Evolutionary conservation across 1,284 basidiomycete species (phyloP), one percentile per base, ranked within the genome.

Genomic region (Violaceomyces palustris): DNA sequence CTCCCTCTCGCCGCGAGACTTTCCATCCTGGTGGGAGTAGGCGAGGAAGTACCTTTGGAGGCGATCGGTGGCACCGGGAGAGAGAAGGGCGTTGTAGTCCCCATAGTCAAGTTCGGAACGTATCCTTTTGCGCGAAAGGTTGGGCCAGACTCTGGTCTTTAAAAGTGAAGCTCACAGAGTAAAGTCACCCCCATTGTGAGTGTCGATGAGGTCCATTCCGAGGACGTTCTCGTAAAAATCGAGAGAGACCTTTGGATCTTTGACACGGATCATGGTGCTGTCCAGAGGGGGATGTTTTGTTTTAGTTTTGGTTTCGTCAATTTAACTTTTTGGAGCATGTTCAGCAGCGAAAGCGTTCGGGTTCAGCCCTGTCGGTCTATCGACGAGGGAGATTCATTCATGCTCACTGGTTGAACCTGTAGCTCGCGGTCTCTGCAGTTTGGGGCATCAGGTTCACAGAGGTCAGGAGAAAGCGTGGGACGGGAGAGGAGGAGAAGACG

Each of bases 251-350:
- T 90, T 83, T 14, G 88, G 86, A 74, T 94, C 89, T 78, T 86
- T 90, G 73, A 93, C 80, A 60, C 91, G 82, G 68, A 91, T 75
- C 87, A 89, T 90, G 24, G 86, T 88, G 76, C 92, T 66, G 39
- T n/a, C 0, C 11, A 17, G 11, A 14, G 9, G 5, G 21, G 4
- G 36, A 25, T 9, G 18, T 15, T 12, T 15, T 21, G 19, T 25
- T 29, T 21, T 6, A n/a, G n/a, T n/a, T n/a, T n/a, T n/a, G n/a
- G n/a, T n/a, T n/a, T 29, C 25, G 31, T 35, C 14, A 47, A 12
- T 2, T 3, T 28, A 30, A 5, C n/a, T 18, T 44, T 15, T 31
- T 35, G 9, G 25, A 26, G 12, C 29, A 50, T 39, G n/a, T n/a
- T n/a, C n/a, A n/a, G n/a, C n/a, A n/a, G n/a, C n/a, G n/a, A n/a